Base-by-base conservation (phyloP, 768 basidiomycete species). In the Rhizopogon vulgaris region DNA sequence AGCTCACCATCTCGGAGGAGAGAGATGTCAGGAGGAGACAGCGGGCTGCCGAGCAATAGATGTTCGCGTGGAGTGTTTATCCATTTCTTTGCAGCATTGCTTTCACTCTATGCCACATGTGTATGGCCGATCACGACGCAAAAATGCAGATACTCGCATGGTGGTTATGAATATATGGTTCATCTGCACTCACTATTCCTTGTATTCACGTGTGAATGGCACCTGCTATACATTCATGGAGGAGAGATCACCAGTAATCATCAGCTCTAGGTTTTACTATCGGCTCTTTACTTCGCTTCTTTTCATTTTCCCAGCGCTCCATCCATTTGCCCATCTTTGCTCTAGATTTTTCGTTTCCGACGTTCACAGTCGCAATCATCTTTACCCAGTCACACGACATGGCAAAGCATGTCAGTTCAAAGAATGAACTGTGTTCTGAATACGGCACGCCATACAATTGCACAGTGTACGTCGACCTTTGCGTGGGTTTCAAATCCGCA, bases 1-100 rank as follows among this genome's bases (percentile, higher is more conserved):
- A 97, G 73, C 88, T 96, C 63, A 93, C 93, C 56, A 98, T 98
- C 67, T 84, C 94, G 14, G 92, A 94, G 80, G 91, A 97, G 80
- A 82, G 94, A 63, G 94, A 96, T 75, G 78, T 84, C 69, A 84
- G 87, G 79, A 85, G 94, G 78, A 89, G 84, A 77, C 75, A 75
- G 67, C 82, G 82, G 50, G 80, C 84, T 60, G 75, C 82, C 41
- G 88, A 87, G 68, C 73, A 85, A 71, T 82, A 79, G 73, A 71
- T 58, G 61, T 51, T 52, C 28, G 49, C 53, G n/a, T 14, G 9
- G 52, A 42, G 10, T 17, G 46, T 54, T 48, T 49, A 46, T 39
- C 39, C 12, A 17, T 52, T 30, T 51, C 38, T 48, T 48, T 51
- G 25, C 50, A 17, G 53, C 50, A 54, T 54, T 49, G 24, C 38